Base-by-base conservation (phyloP, 768 basidiomycete genomes). In the Leccinellum rugosiceps region DNA sequence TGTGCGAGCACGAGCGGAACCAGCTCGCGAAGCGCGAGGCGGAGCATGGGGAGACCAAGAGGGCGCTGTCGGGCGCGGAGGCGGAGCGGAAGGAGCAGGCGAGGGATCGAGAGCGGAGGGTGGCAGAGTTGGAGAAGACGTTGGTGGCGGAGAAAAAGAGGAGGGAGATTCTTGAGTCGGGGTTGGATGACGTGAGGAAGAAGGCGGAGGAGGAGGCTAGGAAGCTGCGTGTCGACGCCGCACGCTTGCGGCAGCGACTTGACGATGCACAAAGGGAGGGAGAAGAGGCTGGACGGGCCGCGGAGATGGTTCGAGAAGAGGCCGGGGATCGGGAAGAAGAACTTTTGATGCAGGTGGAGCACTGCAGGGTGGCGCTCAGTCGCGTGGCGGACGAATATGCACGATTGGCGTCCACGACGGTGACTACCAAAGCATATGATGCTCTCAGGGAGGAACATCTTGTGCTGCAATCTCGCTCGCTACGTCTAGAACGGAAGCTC, bases 401-500 rank as follows among this genome's bases (percentile, higher is more conserved):
- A 2, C 72, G 70, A n/a, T 75, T 87, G 6, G 79, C 77, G 4
- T 72, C 76, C 7, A 68, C 73, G 30, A 76, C 80, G 3, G 75
- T 84, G 13, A 63, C 77, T 6, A 59, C 63, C 43, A 59, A 70
- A 23, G 66, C 71, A 1, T 72, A 81, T 58, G 65, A 65, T 19
- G 59, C 64, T 7, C 74, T 87, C 34, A 75, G 76, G 65, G 70
- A 74, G 31, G 74, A 78, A 28, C 70, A 79, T 56, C 54, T 71
- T 2, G 60, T 68, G 4, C 58, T 78, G 30, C 78, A 78, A 54
- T 60, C 81, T 10, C 78, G 75, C 8, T 71, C 75, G 25, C 68
- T 77, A 26, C 83, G 87, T 28, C 72, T 89, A 13, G 83, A 87
- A 62, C 83, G 88, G 58, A 88, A 86, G 68, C 74, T 89, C 14